Conservation (phyloP, 352 stramenopile species). For the Globisporangium orthogonon region DNA sequence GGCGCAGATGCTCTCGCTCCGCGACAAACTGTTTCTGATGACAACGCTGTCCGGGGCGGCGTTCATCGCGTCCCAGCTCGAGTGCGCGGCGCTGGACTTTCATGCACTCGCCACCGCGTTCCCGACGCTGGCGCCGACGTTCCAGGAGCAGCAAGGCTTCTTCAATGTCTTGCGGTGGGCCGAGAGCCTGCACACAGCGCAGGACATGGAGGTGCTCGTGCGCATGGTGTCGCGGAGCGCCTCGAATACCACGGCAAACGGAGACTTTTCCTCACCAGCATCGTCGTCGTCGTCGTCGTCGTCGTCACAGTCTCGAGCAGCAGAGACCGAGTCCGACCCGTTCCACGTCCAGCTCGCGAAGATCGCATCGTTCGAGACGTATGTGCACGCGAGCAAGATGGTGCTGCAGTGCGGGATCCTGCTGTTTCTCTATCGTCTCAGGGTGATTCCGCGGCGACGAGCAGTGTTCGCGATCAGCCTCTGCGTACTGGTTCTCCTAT, state of each 20-base stretch:
- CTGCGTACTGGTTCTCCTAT: slow-evolving; percentile 34
- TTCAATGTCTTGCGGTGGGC: slow-evolving; percentile 46
- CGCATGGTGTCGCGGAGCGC: slow-evolving; percentile 3
- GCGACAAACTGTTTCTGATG: slow-evolving; percentile 12
- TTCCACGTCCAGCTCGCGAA: slow-evolving; percentile 10
- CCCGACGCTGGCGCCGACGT: slow-evolving; percentile 14
- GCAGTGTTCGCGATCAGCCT: slow-evolving; percentile 35
- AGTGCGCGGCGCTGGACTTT: slow-evolving; percentile 29
- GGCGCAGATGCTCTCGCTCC: slow-evolving; percentile 2
- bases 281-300: neutral
- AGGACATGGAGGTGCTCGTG: slow-evolving; percentile 32
- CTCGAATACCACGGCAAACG: neutral
- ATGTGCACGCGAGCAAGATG: slow-evolving; percentile 28
- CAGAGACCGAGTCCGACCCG: neutral
- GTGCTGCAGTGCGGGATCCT: slow-evolving; percentile 40
- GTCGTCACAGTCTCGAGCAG: neutral
- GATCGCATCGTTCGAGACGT: slow-evolving; percentile 23
- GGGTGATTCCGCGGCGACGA: slow-evolving; percentile 22
- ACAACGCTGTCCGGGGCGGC: slow-evolving; percentile 7
- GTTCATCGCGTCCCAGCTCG: slow-evolving; percentile 24
- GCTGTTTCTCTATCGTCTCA: slow-evolving; percentile 34
- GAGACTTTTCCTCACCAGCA: neutral
- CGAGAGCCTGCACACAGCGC: slow-evolving; percentile 31
- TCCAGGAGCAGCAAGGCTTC: slow-evolving; percentile 38
- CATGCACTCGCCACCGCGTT: slow-evolving; percentile 18